These are phyloP conservation scores for Coemansia sp. DNA, from an alignment of 371 early-diverging fungal species.

Conservation along the genomic window DNA sequence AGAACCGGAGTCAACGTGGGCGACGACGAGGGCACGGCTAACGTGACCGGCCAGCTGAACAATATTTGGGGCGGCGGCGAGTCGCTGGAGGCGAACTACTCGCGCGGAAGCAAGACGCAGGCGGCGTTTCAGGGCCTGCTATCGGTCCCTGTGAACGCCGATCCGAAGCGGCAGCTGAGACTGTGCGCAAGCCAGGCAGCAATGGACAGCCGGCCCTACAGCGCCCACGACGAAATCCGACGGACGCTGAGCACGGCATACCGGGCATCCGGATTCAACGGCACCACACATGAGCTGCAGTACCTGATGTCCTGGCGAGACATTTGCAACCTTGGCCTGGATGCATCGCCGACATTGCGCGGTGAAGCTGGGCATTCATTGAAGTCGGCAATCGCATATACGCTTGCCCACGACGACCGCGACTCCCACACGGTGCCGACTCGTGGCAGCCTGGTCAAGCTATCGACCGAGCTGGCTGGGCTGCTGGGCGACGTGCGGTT, in stretches of 20 bases:
- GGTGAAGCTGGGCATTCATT: conserved; percentile 85
- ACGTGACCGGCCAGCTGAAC: conserved; percentile 36
- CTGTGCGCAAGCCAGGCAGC: conserved; percentile 48
- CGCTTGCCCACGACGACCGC: conserved; percentile 67
- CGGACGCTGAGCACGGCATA: conserved; percentile 44
- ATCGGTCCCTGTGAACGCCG: conserved; percentile 50
- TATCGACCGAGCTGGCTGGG: conserved; percentile 73
- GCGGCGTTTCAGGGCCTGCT: conserved; percentile 67
- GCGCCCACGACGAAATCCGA: conserved; percentile 52
- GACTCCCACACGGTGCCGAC: conserved; percentile 78
- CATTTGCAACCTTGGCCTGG: conserved; percentile 65
- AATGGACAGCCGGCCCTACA: conserved; percentile 41
- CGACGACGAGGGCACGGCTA: conserved; percentile 69
- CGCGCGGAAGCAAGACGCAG: conserved; percentile 71
- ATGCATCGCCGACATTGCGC: conserved; percentile 82
- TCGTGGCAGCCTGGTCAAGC: conserved; percentile 53
- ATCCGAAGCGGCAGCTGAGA: conserved; percentile 51
- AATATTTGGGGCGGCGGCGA: conserved; percentile 88
- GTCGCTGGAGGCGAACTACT: conserved; percentile 64
- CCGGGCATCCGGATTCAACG: conserved; percentile 12
- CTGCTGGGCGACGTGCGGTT: conserved; percentile 74
- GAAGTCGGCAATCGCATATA: conserved; percentile 77
- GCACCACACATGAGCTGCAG: conserved; percentile 61
- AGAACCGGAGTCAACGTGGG: conserved; percentile 83
- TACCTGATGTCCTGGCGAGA: conserved; percentile 79